Evolutionary conservation across 179 eudicot genomes (phyloP).

Genomic region (Camellia oleifera): DNA sequence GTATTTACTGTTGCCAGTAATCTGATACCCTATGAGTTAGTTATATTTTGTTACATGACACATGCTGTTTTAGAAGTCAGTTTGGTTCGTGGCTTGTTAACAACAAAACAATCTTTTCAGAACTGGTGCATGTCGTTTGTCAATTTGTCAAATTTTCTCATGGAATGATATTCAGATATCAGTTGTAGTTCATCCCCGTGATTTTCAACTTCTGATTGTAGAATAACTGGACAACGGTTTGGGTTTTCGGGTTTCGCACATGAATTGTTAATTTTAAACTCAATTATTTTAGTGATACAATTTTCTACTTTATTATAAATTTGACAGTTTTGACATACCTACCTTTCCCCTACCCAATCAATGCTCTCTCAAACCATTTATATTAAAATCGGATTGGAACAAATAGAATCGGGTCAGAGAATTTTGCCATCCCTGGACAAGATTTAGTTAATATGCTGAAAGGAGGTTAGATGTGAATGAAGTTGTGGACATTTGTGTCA

Average conservation of each 20-base stretch:
- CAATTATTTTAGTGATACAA: too few relatives aligned
- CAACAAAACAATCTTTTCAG: background rate
- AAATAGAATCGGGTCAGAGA: too few relatives aligned
- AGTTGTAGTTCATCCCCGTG: background rate
- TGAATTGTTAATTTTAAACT: too few relatives aligned
- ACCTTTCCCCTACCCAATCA: too few relatives aligned
- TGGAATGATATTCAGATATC: conserved; percentile 7
- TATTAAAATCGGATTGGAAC: too few relatives aligned
- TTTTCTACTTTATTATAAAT: too few relatives aligned
- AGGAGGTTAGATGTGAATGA: background rate
- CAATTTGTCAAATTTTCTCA: background rate
- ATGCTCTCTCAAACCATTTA: too few relatives aligned
- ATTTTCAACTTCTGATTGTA: background rate
- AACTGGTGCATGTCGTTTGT: background rate
- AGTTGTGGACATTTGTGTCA: conserved; percentile 7
- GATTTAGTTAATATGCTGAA: background rate
- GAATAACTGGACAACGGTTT: background rate
- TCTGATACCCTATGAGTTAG: background rate
- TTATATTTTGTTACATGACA: too few relatives aligned
- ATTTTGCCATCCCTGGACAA: background rate
- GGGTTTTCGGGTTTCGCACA: too few relatives aligned
- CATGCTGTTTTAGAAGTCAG: background rate
- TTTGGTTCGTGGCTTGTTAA: background rate
- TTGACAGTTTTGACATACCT: too few relatives aligned
- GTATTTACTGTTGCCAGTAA: conserved; percentile 34